phyloP scores from a whole-genome alignment of 192 early-diverging fungal genomes.

The Podila clonocystis region DNA sequence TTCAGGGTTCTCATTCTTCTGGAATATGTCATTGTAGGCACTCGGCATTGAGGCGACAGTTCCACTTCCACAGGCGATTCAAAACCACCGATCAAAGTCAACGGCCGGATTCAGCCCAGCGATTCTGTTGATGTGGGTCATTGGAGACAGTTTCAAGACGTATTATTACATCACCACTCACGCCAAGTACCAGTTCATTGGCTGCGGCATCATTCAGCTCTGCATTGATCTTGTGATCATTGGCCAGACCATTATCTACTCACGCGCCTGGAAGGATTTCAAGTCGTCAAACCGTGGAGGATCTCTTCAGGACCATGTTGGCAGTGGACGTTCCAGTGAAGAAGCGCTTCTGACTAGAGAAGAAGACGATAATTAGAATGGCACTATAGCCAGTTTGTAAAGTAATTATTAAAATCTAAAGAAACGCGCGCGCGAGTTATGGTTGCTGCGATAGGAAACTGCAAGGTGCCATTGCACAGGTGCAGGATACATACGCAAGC shows the following conservation, averaged over 20 bases:
- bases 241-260: conserved; percentile 60
- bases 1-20: not conserved
- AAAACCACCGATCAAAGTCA: conserved; percentile 56
- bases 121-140: conserved; percentile 58
- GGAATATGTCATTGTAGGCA: conserved; percentile 22
- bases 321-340: not conserved
- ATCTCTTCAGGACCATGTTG: not conserved
- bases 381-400: too few species aligned
- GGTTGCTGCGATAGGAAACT: too few species aligned
- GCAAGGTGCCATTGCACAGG: too few species aligned
- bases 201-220: conserved; percentile 65
- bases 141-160: conserved; percentile 67
- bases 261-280: conserved; percentile 35
- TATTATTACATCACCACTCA: conserved; percentile 63
- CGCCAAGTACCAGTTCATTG: conserved; percentile 62
- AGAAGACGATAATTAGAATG: not conserved
- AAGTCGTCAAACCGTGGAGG: not conserved
- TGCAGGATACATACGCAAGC: too few species aligned
- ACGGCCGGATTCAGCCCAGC: conserved; percentile 62
- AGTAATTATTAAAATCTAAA: too few species aligned
- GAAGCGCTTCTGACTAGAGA: not conserved
- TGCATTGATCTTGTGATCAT: conserved; percentile 62
- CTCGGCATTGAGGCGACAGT: conserved; percentile 68
- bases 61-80: conserved; percentile 64
- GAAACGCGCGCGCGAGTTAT: too few species aligned